Base-by-base conservation (phyloP, 345 rosid species). In the Pseudoturritis turrita region DNA sequence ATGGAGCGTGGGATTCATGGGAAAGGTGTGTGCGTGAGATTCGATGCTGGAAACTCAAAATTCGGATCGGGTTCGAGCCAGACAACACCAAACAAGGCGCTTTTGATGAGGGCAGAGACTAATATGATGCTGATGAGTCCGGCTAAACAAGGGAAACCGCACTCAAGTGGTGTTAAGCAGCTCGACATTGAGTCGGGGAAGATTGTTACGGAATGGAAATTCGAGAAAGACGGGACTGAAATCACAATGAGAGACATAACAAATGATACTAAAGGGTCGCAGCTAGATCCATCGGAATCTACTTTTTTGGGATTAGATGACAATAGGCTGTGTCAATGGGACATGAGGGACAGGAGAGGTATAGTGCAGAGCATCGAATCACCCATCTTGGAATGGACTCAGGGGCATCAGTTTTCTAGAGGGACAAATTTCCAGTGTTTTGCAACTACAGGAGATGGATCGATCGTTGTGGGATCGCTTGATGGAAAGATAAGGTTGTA, bases 91-190 rank as follows among this genome's bases (percentile, higher is more conserved):
- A 87, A 85, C 68, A 94, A 94, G 86, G 91, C 88, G 2, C 80
- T 94, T 83, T 70, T 94, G 43, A 94, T 94, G 98, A 86, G 95
- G 67, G 98, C 86, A 2, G 97, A 94, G 83, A 94, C 96, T 0
- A 94, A 89, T 74, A 89, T 91, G 96, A 90, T 94, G 98, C 81
- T 94, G 49, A 90, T 88, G 95, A 91, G 96, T 80, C 98, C 98
- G 0, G 74, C 83, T 51, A 85, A 82, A 44, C 88, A 81, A 60
- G 97, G 92, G 70, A 86, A 83, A 54, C 91, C 92, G 9, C 82
- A 88, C 8, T 70, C 96, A 1, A 62, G 83, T 0, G 96, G 90
- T 70, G 75, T 94, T 69, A 82, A 88, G 83, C 97, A 94, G 80
- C 82, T 94, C 8, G 98, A 94, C 54, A 87, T 94, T 2, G 96